Conservation (phyloP, 2,329 filamentous ascomycete genomes). For the Karstenula rhodostoma region DNA sequence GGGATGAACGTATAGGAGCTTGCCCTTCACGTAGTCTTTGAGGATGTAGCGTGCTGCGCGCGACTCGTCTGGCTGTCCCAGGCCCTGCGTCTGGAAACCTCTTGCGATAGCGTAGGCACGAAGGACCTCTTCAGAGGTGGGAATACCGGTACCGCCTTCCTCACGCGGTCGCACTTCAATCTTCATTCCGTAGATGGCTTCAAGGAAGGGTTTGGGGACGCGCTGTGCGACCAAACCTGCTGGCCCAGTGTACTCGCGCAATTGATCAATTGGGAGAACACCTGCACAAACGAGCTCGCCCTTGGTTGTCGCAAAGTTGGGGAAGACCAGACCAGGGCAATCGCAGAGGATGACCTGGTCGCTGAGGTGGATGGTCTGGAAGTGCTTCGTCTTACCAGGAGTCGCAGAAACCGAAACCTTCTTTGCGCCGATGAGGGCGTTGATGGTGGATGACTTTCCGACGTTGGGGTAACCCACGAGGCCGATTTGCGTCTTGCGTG, state of each 20-base stretch:
- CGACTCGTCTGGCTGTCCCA: constrained; percentile 92
- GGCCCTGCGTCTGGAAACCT: constrained; percentile 88
- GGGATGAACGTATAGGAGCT: constrained; percentile 89
- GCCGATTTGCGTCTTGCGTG: constrained; percentile 83
- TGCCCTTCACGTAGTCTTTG: constrained; percentile 98
- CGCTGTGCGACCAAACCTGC: constrained; percentile 82
- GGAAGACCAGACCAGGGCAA: constrained; percentile 97
- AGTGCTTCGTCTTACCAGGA: constrained; percentile 98
- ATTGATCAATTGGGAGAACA: constrained; percentile 93
- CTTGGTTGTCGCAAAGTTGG: constrained; percentile 96
- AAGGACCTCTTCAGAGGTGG: constrained; percentile 85
- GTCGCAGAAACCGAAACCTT: constrained; percentile 98
- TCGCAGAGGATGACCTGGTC: constrained; percentile 92
- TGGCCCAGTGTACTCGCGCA: constrained; percentile 91
- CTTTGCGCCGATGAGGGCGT: constrained; percentile 96
- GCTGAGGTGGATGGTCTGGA: constrained; percentile 95
- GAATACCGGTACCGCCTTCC: constrained; percentile 89
- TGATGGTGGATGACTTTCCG: constrained; percentile 98
- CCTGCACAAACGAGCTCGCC: constrained; percentile 96
- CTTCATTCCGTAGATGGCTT: constrained; percentile 92
- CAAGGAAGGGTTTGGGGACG: constrained; percentile 87
- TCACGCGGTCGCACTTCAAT: constrained; percentile 82
- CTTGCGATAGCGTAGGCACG: constrained; percentile 86
- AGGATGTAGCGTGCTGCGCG: constrained; percentile 87
- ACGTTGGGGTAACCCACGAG: constrained; percentile 98